Percentiles rank a stretch among this genome's conserved stretches.
Conservation (phyloP, 371 early-diverging fungal genomes). For the Mucor lusitanicus region DNA sequence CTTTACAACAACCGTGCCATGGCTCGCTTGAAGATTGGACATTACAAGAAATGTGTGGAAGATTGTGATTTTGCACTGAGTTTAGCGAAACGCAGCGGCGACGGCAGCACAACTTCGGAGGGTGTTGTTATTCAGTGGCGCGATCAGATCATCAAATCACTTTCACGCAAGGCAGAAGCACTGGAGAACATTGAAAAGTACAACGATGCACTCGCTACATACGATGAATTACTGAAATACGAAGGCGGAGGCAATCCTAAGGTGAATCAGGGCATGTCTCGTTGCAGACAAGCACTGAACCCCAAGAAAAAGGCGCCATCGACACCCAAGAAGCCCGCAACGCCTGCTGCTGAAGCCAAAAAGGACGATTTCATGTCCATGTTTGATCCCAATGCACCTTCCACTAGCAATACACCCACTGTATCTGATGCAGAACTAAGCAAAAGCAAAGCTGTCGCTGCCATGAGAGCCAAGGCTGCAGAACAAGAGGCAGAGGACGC, state of each 20-base stretch:
- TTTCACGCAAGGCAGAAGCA: conserved; percentile 72
- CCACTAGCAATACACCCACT: not conserved
- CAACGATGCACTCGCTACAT: conserved; percentile 70
- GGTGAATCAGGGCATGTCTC: conserved; percentile 45
- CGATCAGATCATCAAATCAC: conserved; percentile 15
- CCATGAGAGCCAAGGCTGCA: conserved; percentile 73
- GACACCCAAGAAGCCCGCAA: not conserved
- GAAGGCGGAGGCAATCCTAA: conserved; percentile 46
- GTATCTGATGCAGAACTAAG: conserved; percentile 30
- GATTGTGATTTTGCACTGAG: conserved; percentile 51
- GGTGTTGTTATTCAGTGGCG: conserved; percentile 1
- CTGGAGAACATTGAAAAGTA: conserved; percentile 82
- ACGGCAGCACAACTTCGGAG: conserved; percentile 22
- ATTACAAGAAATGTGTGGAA: conserved; percentile 65
- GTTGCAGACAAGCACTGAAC: conserved; percentile 36
- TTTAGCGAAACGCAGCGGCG: not conserved
- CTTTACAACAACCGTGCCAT: conserved; percentile 89
- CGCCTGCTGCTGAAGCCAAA: not conserved
- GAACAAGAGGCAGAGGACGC: conserved; percentile 78
- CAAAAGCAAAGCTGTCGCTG: conserved; percentile 62
- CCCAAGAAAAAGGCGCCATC: not conserved
- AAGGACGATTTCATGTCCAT: not conserved
- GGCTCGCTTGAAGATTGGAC: conserved; percentile 80
- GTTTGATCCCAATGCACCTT: not conserved
- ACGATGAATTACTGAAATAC: conserved; percentile 57